A percentile compares a stretch with the other conserved stretches of the same genome.
These are phyloP conservation scores for Trichoderma orchidacearum DNA, from an alignment of 495 filamentous ascomycete genomes.

Conservation along the genomic window DNA sequence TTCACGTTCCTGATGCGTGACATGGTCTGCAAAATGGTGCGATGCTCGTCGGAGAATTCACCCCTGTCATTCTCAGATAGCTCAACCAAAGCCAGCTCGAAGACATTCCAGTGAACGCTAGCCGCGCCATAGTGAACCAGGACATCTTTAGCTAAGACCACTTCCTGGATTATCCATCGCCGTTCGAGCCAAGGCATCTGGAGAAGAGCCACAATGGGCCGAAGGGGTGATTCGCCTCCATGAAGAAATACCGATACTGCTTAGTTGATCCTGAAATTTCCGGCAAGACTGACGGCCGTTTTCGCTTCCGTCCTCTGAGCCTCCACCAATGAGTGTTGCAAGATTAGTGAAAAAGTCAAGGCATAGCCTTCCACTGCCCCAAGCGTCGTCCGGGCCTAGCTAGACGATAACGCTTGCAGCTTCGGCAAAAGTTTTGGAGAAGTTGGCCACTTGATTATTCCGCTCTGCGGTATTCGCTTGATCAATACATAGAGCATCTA, in stretches of 20 bases:
- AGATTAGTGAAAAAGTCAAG: background rate
- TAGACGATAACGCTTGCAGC: background rate
- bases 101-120: background rate
- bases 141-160: background rate
- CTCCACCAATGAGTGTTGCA: background rate
- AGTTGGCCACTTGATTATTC: background rate
- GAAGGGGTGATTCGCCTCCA: background rate
- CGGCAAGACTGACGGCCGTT: background rate
- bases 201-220: background rate
- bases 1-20: background rate
- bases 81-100: background rate
- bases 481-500: background rate
- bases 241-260: background rate
- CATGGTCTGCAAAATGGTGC: background rate
- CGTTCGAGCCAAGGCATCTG: background rate
- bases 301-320: background rate
- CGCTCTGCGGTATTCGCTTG: background rate
- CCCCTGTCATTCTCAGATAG: background rate
- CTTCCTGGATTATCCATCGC: background rate
- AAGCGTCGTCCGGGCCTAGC: background rate
- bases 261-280: background rate
- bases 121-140: background rate
- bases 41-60: background rate
- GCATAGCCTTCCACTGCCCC: background rate
- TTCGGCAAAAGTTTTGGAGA: background rate